Evolutionary conservation across 1,284 basidiomycete genomes (phyloP), one percentile per base, ranked within the genome.

Genomic region (Malassezia nana): DNA sequence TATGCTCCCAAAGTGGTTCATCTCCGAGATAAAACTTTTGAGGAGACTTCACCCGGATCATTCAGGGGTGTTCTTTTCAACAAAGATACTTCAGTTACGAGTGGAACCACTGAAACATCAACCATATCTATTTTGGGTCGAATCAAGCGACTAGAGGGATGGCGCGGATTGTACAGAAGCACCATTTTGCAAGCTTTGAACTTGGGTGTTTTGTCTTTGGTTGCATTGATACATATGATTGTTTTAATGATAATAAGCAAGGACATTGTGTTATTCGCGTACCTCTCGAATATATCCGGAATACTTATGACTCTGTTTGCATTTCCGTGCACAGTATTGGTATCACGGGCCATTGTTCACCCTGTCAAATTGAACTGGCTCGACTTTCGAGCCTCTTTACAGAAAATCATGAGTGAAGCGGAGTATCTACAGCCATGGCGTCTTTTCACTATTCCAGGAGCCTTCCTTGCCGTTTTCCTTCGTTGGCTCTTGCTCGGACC

Each of bases 81-180:
- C 6, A 22, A 29, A 22, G 43, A 29, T 29, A 13, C 29, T 45
- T 6, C 16, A 9, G 10, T 29, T n/a, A 24, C 15, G 7, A 13
- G 8, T 46, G 28, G 32, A 6, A 30, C 31, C 10, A 8, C 2
- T 16, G 29, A 46, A 25, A 38, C 28, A 6, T 20, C 31, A 20
- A 24, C 18, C 4, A 10, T 30, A 5, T 22, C 30, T 15, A n/a
- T 22, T 15, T 22, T 46, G 13, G 16, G 43, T 26, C 54, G 71
- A 13, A 69, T 64, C 7, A 65, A 64, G 32, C 57, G 63, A 1
- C 47, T 73, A 22, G 71, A 73, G 46, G 71, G 71, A 18, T 70
- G 69, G 67, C 42, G 57, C 1, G 71, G 71, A 15, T 57, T 73
- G 35, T 73, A 66, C 56, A 66, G 66, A 50, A 65, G 71, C 13